Base-by-base conservation (phyloP, 345 rosid species). In the Pistacia atlantica region DNA sequence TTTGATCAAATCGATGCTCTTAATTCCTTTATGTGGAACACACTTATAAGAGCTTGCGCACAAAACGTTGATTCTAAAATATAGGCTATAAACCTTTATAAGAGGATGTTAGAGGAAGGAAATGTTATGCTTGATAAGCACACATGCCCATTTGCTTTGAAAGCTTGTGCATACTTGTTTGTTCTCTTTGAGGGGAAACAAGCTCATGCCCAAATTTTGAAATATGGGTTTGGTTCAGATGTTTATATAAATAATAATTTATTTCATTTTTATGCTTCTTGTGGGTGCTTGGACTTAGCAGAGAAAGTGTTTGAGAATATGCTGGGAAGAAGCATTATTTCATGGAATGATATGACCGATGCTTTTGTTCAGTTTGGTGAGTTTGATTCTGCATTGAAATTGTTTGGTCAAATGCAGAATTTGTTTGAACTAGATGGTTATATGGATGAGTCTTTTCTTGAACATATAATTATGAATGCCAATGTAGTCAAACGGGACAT, bases 21-120 rank as follows among this genome's bases (percentile, higher is more conserved):
- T 42, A 92, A 84, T 69, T 83, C 97, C 0, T 94, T 92, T 84
- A 86, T 87, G 92, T 94, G 97, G 98, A 94, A 94, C 88, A 87
- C 91, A 35, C 93, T 92, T 58, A 90, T 94, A 45, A 83, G 92
- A 81, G 96, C 92, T 51, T 89, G 82, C 62, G 94, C 95, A 4
- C 85, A 66, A 33, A 87, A 86, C 60, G 57, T 77, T 28, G 84
- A 80, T 8, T 76, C 84, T 16, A 91, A 94, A 78, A 86, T 85
- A 62, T 83, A 87, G 72, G 93, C 97, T 5, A 42, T 94, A 22
- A 12, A 67, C 58, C 68, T 91, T 71, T 91, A 84, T 54, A 45
- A 57, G 49, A 69, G 69, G 70, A 87, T 94, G 97, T 48, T 92
- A n/a, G 84, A 83, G 82, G 75, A 79, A 60, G 93, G 87, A 59